phyloP scores from a whole-genome alignment of 192 early-diverging fungal genomes.

The Oehlia diaphana region DNA sequence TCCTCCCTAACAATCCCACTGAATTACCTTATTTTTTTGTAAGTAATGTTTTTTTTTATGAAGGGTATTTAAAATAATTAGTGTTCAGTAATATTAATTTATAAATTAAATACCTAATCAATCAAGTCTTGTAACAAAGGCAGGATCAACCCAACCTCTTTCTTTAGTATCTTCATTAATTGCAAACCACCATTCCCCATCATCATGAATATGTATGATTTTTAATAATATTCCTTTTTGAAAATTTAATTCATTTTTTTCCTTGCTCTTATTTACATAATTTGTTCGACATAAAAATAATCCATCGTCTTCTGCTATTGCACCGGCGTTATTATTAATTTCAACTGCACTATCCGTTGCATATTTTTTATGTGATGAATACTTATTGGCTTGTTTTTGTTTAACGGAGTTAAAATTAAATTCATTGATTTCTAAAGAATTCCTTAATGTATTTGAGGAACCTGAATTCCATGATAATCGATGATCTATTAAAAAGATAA shows the following conservation, averaged over 20 bases:
- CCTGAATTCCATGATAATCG: no score
- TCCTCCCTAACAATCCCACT: no score
- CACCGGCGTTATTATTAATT: constrained; percentile 18
- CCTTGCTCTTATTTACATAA: constrained; percentile 34
- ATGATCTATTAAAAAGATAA: no score
- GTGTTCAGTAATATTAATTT: not conserved
- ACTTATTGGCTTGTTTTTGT: not conserved
- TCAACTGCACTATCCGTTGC: constrained; percentile 12
- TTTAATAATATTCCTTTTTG: constrained; percentile 20
- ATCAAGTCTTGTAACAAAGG: not conserved
- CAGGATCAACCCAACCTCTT: constrained; percentile 28
- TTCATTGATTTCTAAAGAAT: not conserved
- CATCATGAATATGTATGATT: constrained; percentile 23
- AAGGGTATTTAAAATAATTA: not conserved
- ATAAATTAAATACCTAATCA: not conserved
- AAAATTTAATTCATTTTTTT: constrained; percentile 37
- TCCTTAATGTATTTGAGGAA: not conserved
- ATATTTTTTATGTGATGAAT: constrained; percentile 19
- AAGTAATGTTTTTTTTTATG: no score
- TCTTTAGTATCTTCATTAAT: constrained; percentile 23
- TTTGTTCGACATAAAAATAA: constrained; percentile 43
- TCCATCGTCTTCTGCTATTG: constrained; percentile 26
- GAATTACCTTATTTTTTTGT: no score
- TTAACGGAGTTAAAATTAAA: not conserved
- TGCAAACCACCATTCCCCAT: constrained; percentile 25